Percentiles rank a stretch among this genome's conserved stretches.
phyloP scores from a whole-genome alignment of 2,329 filamentous ascomycete genomes.

The Neopestalotiopsis sp. region DNA sequence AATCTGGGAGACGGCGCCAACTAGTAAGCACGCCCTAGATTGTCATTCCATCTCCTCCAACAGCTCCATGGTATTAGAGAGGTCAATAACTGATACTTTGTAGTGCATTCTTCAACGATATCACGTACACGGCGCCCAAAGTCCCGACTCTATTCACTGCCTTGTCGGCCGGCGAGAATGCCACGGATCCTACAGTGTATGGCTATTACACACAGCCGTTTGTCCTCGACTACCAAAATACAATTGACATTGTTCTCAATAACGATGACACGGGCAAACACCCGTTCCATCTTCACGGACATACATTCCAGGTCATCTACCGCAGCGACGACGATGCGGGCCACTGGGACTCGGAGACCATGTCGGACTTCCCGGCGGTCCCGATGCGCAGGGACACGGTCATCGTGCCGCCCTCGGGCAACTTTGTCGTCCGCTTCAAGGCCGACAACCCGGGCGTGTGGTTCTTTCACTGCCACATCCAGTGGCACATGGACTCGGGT shows the following conservation, averaged over 20 bases:
- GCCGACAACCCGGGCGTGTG: constrained; percentile 73
- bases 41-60: constrained; percentile 59
- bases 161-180: constrained; percentile 64
- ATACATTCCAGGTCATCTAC: constrained; percentile 72
- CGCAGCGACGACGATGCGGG: constrained; percentile 64
- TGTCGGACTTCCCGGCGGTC: constrained; percentile 52
- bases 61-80: constrained; percentile 19
- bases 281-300: constrained; percentile 81
- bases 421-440: constrained; percentile 70
- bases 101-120: constrained; percentile 73
- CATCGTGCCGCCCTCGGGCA: constrained; percentile 67
- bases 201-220: constrained; percentile 69
- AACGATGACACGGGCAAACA: constrained; percentile 75
- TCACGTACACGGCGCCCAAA: constrained; percentile 75
- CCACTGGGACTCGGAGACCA: constrained; percentile 53
- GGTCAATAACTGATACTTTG: constrained; percentile 29
- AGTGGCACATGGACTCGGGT: constrained; percentile 76
- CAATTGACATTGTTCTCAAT: constrained; percentile 80
- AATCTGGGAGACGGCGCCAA: constrained; percentile 70
- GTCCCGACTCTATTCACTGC: constrained; percentile 83
- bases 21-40: constrained; percentile 55
- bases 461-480: constrained; percentile 82
- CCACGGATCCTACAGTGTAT: constrained; percentile 65
- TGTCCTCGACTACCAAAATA: constrained; percentile 68
- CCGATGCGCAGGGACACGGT: constrained; percentile 74